These are phyloP conservation scores for Pyrenula aspistea DNA, from an alignment of 495 filamentous ascomycete genomes.

Conservation along the genomic window DNA sequence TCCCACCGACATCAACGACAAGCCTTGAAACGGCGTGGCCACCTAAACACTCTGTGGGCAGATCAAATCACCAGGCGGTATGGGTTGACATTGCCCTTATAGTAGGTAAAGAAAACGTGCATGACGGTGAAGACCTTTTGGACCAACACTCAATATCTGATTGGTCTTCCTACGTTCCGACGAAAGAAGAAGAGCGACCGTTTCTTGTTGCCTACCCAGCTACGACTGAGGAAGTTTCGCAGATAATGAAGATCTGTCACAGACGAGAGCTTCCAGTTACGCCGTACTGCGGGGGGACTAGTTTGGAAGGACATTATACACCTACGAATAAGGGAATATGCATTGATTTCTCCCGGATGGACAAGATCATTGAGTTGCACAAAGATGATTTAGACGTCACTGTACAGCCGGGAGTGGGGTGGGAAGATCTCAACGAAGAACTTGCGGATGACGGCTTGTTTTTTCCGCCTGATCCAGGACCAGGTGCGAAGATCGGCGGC, in stretches of 20 bases:
- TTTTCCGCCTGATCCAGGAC: constrained; percentile 57
- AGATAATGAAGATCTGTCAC: constrained; percentile 54
- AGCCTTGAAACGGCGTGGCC: constrained; percentile 47
- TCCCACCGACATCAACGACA: constrained; percentile 59
- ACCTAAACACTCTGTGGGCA: constrained; percentile 58
- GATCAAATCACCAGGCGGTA: constrained; percentile 74
- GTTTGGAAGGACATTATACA: constrained; percentile 51
- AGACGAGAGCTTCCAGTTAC: constrained; percentile 48
- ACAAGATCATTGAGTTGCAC: constrained; percentile 43
- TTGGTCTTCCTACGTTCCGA: constrained; percentile 68
- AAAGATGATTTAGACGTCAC: constrained; percentile 49
- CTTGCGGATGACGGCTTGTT: constrained; percentile 44
- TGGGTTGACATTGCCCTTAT: constrained; percentile 86
- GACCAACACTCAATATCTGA: constrained; percentile 67
- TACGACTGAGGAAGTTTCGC: constrained; percentile 42
- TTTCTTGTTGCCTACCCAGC: constrained; percentile 39
- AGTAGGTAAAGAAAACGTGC: constrained; percentile 75
- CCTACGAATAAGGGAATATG: constrained; percentile 50
- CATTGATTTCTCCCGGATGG: constrained; percentile 54
- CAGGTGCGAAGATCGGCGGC: constrained; percentile 56
- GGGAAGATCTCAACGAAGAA: constrained; percentile 49
- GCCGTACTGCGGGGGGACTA: constrained; percentile 51
- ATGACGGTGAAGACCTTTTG: constrained; percentile 55
- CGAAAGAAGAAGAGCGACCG: constrained; percentile 29
- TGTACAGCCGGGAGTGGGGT: constrained; percentile 55